Conservation (phyloP, 352 stramenopile species). For the Saprolegnia parasitica region DNA sequence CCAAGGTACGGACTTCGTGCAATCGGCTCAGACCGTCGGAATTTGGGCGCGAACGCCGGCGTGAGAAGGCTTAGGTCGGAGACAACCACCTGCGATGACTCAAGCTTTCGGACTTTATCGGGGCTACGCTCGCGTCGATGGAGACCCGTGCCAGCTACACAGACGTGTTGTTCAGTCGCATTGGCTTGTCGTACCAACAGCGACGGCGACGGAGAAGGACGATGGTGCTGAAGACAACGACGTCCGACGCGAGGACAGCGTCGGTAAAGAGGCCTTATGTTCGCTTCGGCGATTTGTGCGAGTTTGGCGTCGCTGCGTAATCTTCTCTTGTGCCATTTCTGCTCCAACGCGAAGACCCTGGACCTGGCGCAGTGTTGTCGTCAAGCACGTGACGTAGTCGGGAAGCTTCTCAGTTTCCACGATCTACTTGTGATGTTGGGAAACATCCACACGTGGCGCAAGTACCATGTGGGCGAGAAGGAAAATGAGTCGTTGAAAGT, state of each 20-base stretch:
- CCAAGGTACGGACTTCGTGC: conserved; percentile 36
- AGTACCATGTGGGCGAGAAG: conserved; percentile 67
- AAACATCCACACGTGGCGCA: background rate
- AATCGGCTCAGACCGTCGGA: background rate
- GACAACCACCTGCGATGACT: conserved; percentile 23
- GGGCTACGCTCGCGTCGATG: no score
- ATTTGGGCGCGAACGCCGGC: conserved; percentile 17
- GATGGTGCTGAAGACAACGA: background rate
- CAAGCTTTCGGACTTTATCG: background rate
- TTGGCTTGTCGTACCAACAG: background rate
- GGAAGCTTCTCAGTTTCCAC: conserved; percentile 55
- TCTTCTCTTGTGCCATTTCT: conserved; percentile 32
- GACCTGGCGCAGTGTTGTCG: conserved; percentile 63
- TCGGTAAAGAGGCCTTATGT: background rate
- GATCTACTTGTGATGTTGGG: conserved; percentile 40
- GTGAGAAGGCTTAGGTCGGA: conserved; percentile 22
- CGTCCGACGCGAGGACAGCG: background rate
- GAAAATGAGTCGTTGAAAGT: conserved; percentile 67
- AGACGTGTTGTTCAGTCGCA: background rate
- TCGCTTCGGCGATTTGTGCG: background rate
- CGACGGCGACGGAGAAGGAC: background rate
- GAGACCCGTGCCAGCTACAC: background rate
- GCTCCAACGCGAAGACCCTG: conserved; percentile 36
- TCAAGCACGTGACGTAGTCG: conserved; percentile 74
- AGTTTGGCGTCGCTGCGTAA: conserved; percentile 31